Percentiles rank a stretch among this genome's conserved stretches.
These are phyloP conservation scores for Kregervanrija fluxuum DNA, from an alignment of 805 yeast species.

Conservation along the genomic window DNA sequence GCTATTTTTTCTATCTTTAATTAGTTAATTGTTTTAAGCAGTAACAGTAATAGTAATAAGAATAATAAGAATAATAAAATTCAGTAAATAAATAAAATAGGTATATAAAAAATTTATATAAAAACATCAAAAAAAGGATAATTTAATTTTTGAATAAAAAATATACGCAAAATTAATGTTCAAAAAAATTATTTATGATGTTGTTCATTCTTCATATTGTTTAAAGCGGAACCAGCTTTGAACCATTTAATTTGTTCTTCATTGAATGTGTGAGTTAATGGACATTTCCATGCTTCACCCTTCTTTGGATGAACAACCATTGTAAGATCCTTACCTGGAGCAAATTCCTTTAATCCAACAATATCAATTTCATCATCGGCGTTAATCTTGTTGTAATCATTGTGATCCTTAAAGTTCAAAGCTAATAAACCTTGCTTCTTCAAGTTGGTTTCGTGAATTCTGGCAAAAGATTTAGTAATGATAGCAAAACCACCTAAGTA, in stretches of 20 bases:
- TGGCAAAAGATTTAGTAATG: slow-evolving; percentile 95
- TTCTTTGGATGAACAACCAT: slow-evolving; percentile 67
- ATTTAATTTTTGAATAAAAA: background rate
- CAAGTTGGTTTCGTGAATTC: slow-evolving; percentile 99
- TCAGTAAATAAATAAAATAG: background rate
- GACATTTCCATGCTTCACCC: slow-evolving; percentile 83
- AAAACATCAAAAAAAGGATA: background rate
- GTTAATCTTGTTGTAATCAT: slow-evolving; percentile 89
- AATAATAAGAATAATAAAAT: background rate
- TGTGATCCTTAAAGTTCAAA: slow-evolving; percentile 83
- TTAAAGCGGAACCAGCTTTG: slow-evolving; percentile 98
- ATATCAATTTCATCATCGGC: slow-evolving; percentile 87
- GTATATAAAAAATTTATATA: background rate
- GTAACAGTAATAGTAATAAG: background rate
- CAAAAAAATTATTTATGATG: background rate
- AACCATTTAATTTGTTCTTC: slow-evolving; percentile 97
- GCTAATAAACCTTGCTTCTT: slow-evolving; percentile 99
- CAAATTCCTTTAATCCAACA: slow-evolving; percentile 71
- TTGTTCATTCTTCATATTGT: slow-evolving; percentile 53
- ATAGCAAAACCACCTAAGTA: slow-evolving; percentile 97
- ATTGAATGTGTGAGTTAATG: slow-evolving; percentile 95
- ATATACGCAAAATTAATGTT: background rate
- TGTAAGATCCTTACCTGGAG: slow-evolving; percentile 89
- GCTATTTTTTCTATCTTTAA: slow-evolving; percentile 9
- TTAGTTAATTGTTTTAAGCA: background rate